These are phyloP conservation scores for Neocucurbitaria cava DNA, from an alignment of 2,329 filamentous ascomycete species.

Conservation along the genomic window DNA sequence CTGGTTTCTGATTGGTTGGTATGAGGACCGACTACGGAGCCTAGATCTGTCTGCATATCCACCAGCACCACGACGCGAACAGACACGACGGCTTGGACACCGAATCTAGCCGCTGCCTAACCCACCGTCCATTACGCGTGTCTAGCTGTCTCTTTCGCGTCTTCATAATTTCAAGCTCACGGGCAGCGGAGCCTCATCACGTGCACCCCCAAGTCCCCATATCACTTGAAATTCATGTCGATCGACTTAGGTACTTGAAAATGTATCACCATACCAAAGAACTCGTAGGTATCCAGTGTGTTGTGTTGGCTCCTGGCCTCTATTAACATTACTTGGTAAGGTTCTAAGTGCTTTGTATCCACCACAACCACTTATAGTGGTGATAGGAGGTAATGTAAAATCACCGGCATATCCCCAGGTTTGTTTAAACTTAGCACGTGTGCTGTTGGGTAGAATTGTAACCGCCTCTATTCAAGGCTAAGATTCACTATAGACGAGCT, in stretches of 20 bases:
- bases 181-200: background rate
- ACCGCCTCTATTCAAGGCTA: too few relatives aligned
- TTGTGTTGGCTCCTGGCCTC: too few relatives aligned
- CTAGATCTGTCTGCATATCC: slow-evolving; percentile 2
- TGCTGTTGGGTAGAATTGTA: too few relatives aligned
- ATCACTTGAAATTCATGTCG: background rate
- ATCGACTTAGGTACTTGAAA: background rate
- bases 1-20: background rate
- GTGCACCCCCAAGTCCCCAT: background rate
- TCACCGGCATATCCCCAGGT: too few relatives aligned
- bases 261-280: slow-evolving; percentile 2
- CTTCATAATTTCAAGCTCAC: background rate
- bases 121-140: background rate
- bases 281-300: too few relatives aligned
- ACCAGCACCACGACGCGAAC: slow-evolving; percentile 1
- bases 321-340: too few relatives aligned
- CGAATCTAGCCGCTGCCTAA: slow-evolving; percentile 13
- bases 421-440: too few relatives aligned
- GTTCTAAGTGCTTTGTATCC: too few relatives aligned
- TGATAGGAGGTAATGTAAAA: too few relatives aligned
- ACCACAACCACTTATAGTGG: too few relatives aligned
- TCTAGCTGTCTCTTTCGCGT: background rate
- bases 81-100: slow-evolving; percentile 1
- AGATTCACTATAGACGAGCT: too few relatives aligned
- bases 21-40: slow-evolving; percentile 9